A percentile compares a stretch with the other conserved stretches of the same genome.
Conservation (phyloP, 225 moss, liverwort and hornwort species). For the Ulota crispa region DNA sequence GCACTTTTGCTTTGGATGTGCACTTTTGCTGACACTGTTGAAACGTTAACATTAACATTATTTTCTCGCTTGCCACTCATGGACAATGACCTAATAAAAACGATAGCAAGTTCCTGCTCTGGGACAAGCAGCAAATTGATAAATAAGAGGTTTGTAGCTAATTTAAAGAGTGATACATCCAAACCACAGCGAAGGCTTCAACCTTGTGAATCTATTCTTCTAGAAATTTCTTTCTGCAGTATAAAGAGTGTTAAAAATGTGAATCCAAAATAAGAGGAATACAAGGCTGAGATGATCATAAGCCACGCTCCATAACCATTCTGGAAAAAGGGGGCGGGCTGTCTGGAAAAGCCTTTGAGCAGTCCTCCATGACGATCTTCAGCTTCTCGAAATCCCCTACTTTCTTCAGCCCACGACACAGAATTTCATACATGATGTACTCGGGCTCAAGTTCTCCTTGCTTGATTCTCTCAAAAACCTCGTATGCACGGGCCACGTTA, state of each 20-base stretch:
- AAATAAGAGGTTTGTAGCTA: not conserved
- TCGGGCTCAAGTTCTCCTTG: slow-evolving; percentile 44
- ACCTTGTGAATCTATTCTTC: not conserved
- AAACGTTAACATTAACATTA: not conserved
- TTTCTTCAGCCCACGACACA: slow-evolving; percentile 60
- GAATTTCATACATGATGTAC: slow-evolving; percentile 51
- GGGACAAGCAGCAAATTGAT: not conserved
- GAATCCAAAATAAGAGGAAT: not conserved
- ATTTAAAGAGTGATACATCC: not conserved
- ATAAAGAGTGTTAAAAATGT: not conserved
- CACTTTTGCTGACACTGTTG: not conserved
- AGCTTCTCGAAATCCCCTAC: slow-evolving; percentile 52
- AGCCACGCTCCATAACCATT: slow-evolving; percentile 43
- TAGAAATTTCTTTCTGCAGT: not conserved
- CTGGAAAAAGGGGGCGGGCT: slow-evolving; percentile 52
- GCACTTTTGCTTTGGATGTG: not conserved
- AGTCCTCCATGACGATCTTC: slow-evolving; percentile 57
- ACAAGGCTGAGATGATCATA: slow-evolving; percentile 16
- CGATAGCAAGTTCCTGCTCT: not conserved
- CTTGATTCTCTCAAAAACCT: slow-evolving; percentile 46
- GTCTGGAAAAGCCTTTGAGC: slow-evolving; percentile 48
- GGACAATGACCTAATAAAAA: not conserved
- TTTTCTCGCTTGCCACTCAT: not conserved
- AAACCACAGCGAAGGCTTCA: not conserved
- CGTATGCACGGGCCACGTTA: slow-evolving; percentile 40